phyloP scores from a whole-genome alignment of 257 asterid species.

The Lycium barbarum region DNA sequence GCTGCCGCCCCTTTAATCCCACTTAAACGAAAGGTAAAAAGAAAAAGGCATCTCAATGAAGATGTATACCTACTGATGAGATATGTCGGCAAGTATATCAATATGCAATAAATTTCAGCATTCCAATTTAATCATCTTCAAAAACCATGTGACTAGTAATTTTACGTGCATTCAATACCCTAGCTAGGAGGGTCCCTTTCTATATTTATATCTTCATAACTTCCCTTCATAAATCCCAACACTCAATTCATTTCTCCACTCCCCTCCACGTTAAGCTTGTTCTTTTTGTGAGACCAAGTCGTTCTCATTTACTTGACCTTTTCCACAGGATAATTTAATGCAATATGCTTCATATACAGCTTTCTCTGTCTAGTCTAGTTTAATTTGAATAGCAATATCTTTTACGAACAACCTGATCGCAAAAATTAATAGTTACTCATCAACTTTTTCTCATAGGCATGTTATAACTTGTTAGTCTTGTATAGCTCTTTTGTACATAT shows the following conservation, averaged over 20 bases:
- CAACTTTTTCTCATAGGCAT: background rate
- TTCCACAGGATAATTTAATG: background rate
- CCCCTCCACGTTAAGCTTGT: constrained; percentile 1
- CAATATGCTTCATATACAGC: background rate
- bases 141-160: background rate
- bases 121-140: background rate
- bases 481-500: too few relatives aligned
- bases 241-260: background rate
- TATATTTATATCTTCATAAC: background rate
- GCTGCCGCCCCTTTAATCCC: background rate
- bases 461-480: too few relatives aligned
- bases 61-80: background rate
- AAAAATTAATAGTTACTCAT: background rate
- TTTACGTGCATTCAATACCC: background rate
- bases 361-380: background rate
- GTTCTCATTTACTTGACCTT: background rate
- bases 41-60: background rate
- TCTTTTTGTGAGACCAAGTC: background rate
- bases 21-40: background rate
- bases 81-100: background rate
- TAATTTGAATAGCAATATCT: background rate
- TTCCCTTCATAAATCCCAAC: background rate
- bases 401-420: background rate
- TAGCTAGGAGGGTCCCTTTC: background rate
- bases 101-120: constrained; percentile 2